Percentiles rank a stretch among this genome's conserved stretches.
These are phyloP conservation scores for Erodium maritimum DNA, from an alignment of 345 rosid genomes.

Conservation along the genomic window DNA sequence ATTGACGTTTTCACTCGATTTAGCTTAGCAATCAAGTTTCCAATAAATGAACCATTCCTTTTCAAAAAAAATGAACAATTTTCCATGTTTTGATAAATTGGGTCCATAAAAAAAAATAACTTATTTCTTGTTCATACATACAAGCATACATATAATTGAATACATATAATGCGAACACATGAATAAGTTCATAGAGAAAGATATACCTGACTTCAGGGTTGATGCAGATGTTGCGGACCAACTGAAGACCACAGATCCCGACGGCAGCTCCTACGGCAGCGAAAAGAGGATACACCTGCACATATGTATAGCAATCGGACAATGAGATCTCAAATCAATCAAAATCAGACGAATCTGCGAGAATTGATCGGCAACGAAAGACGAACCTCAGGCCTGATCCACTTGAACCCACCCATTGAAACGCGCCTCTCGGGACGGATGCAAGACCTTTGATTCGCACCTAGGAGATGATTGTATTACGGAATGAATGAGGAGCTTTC, in stretches of 20 bases:
- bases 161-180: too few relatives aligned
- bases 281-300: conserved; percentile 82
- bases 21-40: too few relatives aligned
- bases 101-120: too few relatives aligned
- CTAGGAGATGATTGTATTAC: neutral
- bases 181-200: too few relatives aligned
- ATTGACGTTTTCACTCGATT: too few relatives aligned
- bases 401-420: neutral
- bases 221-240: conserved; percentile 75
- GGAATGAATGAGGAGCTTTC: neutral
- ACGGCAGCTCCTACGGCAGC: conserved; percentile 82
- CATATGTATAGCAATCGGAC: neutral
- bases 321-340: neutral
- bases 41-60: too few relatives aligned
- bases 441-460: neutral
- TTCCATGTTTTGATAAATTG: too few relatives aligned
- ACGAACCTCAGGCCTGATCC: neutral
- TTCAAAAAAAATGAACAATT: too few relatives aligned
- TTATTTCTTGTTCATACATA: too few relatives aligned
- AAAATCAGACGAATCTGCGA: neutral
- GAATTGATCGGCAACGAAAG: neutral
- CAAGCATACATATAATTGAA: too few relatives aligned
- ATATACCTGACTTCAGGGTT: conserved; percentile 94
- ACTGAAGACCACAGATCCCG: conserved; percentile 74
- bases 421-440: neutral